Conservation (phyloP, 2,329 filamentous ascomycete genomes). For the Malbranchea zuffiana region DNA sequence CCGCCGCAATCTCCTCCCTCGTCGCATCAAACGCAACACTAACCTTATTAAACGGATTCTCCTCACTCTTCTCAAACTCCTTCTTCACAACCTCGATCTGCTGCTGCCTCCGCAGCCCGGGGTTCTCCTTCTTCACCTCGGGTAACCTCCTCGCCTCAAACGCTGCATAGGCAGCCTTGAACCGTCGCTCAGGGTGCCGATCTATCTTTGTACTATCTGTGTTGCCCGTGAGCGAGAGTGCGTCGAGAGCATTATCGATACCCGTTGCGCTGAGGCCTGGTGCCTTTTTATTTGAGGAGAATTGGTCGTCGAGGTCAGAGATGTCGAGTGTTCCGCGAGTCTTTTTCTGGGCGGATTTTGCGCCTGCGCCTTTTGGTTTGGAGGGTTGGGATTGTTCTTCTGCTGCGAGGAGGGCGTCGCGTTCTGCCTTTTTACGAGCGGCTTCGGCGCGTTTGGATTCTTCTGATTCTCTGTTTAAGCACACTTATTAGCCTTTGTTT, state of each 20-base stretch:
- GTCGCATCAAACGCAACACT: slow-evolving; percentile 64
- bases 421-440: slow-evolving; percentile 84
- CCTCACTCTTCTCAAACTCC: slow-evolving; percentile 88
- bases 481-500: background rate
- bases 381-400: slow-evolving; percentile 62
- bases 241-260: slow-evolving; percentile 89
- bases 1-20: slow-evolving; percentile 60
- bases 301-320: slow-evolving; percentile 57
- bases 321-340: slow-evolving; percentile 58
- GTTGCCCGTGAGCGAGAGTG: slow-evolving; percentile 56
- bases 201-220: slow-evolving; percentile 61
- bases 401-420: slow-evolving; percentile 67
- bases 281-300: slow-evolving; percentile 39
- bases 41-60: slow-evolving; percentile 91
- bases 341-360: slow-evolving; percentile 42
- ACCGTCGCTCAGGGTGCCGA: slow-evolving; percentile 75
- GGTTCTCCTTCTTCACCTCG: slow-evolving; percentile 77
- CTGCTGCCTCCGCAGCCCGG: slow-evolving; percentile 70
- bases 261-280: slow-evolving; percentile 65
- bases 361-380: slow-evolving; percentile 46
- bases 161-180: slow-evolving; percentile 71
- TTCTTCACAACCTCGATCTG: slow-evolving; percentile 72
- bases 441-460: slow-evolving; percentile 72
- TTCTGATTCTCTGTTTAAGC: slow-evolving; percentile 60
- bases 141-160: slow-evolving; percentile 71